These are phyloP conservation scores for Debaryomyces coudertii DNA, from an alignment of 1,139 yeast genomes.

Conservation along the genomic window DNA sequence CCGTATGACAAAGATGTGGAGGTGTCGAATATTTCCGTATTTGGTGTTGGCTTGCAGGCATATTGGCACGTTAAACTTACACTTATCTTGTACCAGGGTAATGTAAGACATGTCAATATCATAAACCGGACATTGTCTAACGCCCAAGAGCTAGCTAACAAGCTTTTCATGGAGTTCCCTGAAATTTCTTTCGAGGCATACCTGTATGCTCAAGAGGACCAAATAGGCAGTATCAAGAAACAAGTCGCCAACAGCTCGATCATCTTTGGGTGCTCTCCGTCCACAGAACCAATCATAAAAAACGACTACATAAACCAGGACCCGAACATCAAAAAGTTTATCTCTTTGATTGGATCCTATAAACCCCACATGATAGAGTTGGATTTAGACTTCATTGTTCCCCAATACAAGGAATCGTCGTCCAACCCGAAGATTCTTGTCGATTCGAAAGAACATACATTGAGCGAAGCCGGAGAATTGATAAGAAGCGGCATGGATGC, in stretches of 20 bases:
- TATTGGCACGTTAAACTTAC: conserved; percentile 63
- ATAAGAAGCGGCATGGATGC: conserved; percentile 44
- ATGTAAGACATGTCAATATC: conserved; percentile 44
- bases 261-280: conserved; percentile 63
- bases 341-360: conserved; percentile 68
- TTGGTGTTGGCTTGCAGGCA: conserved; percentile 72
- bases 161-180: conserved; percentile 30
- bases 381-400: conserved; percentile 45
- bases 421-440: conserved; percentile 48
- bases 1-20: conserved; percentile 15
- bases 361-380: conserved; percentile 71
- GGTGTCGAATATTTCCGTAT: conserved; percentile 40
- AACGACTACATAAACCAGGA: conserved; percentile 35
- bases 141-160: conserved; percentile 34
- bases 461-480: conserved; percentile 68
- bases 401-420: conserved; percentile 24
- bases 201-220: conserved; percentile 22
- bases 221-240: conserved; percentile 17
- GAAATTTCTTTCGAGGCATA: conserved; percentile 24
- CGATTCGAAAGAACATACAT: conserved; percentile 59
- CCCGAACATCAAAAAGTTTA: conserved; percentile 38
- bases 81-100: conserved; percentile 39
- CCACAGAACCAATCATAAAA: conserved; percentile 51
- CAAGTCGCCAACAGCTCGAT: conserved; percentile 38
- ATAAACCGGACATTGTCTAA: conserved; percentile 50